Evolutionary conservation across 768 basidiomycete genomes (phyloP).

Genomic region (Mycena venus): DNA sequence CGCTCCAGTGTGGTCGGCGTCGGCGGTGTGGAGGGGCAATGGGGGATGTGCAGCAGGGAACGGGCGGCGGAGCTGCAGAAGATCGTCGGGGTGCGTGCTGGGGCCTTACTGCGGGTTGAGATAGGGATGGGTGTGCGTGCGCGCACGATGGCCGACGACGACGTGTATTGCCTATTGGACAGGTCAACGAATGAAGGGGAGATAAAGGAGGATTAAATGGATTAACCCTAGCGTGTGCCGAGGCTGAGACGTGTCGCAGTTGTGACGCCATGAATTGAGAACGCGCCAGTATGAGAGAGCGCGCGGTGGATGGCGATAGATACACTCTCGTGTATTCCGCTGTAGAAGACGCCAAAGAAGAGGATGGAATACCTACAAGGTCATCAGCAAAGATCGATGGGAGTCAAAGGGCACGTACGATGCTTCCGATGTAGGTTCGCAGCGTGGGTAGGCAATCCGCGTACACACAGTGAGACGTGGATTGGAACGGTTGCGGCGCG

Average conservation of each 20-base stretch:
- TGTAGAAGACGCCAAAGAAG: not conserved
- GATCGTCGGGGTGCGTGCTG: too few species aligned
- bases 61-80: not conserved
- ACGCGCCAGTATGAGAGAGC: slow-evolving; percentile 6
- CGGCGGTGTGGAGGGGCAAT: not conserved
- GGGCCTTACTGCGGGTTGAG: too few species aligned
- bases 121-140: too few species aligned
- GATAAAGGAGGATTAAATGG: not conserved
- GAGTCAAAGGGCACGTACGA: slow-evolving; percentile 7
- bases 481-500: not conserved
- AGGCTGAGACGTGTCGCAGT: not conserved
- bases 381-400: slow-evolving; percentile 4
- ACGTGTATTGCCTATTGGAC: not conserved
- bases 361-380: not conserved
- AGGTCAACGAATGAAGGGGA: not conserved
- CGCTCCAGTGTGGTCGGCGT: not conserved
- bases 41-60: not conserved
- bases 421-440: not conserved
- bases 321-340: not conserved
- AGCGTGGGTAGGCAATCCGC: not conserved
- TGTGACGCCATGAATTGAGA: not conserved
- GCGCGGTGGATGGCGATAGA: not conserved
- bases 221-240: not conserved
- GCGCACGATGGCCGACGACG: too few species aligned
- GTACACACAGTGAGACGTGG: not conserved